Evolutionary conservation across 2,329 filamentous ascomycete species (phyloP).

Genomic region (Calonectria leucothoes): DNA sequence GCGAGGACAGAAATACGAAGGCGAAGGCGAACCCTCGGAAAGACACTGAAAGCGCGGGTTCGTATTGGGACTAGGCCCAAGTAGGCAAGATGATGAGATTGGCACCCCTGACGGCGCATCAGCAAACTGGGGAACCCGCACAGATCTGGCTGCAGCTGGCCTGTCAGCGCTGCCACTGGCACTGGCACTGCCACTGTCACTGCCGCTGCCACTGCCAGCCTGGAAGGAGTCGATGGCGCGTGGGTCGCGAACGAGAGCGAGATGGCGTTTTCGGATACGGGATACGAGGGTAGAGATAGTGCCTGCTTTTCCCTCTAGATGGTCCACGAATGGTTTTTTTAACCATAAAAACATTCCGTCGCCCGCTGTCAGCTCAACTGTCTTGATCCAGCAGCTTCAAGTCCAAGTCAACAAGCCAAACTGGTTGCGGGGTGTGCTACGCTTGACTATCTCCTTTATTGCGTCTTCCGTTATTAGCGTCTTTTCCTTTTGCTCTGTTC

Average conservation of each 20-base stretch:
- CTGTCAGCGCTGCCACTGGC: background rate
- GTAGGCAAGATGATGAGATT: background rate
- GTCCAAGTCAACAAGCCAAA: background rate
- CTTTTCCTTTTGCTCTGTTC: background rate
- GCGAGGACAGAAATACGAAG: constrained; percentile 17
- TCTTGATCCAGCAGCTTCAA: background rate
- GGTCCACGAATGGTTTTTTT: background rate
- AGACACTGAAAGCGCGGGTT: constrained; percentile 34
- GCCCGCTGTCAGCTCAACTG: background rate
- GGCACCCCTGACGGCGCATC: constrained; percentile 10
- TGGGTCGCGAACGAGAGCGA: background rate
- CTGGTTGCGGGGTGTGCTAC: background rate
- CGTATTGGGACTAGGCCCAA: constrained; percentile 30
- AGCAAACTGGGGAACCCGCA: constrained; percentile 8
- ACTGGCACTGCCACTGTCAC: no score
- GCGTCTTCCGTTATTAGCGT: background rate
- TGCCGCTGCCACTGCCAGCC: background rate
- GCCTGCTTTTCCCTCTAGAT: no score
- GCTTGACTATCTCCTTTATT: background rate
- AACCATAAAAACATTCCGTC: background rate
- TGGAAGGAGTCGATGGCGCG: background rate
- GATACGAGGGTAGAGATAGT: background rate
- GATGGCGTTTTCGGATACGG: background rate
- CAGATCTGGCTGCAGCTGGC: background rate
- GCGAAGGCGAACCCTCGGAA: constrained; percentile 39